A percentile compares a stretch with the other conserved stretches of the same genome.
Conservation (phyloP, 768 basidiomycete species). For the Rhizopogon vesiculosus region DNA sequence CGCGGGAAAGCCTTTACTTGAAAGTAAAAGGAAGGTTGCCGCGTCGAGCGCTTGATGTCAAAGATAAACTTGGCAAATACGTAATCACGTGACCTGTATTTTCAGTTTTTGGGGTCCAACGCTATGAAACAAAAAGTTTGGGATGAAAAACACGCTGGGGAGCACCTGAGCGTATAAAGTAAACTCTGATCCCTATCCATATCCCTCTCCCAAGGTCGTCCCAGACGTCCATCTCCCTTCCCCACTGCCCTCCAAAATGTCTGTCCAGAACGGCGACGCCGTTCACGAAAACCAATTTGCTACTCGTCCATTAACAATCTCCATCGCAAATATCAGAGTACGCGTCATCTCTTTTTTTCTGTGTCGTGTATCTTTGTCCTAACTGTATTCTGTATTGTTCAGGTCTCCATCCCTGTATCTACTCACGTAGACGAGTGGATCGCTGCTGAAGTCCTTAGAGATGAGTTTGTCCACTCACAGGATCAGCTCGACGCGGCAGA, state of each 20-base stretch:
- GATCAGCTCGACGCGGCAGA: slow-evolving; percentile 54
- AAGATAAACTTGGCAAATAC: not conserved
- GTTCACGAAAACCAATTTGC: slow-evolving; percentile 24
- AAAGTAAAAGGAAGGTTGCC: too few relatives aligned
- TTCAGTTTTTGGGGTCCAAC: not conserved
- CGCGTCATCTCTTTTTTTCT: slow-evolving; percentile 14
- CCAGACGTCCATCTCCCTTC: not conserved
- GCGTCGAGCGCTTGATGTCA: too few relatives aligned
- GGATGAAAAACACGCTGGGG: not conserved
- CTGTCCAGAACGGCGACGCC: slow-evolving; percentile 26
- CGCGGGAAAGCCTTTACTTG: too few relatives aligned
- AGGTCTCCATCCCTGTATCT: slow-evolving; percentile 88
- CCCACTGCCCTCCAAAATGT: slow-evolving; percentile 21
- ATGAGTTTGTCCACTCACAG: slow-evolving; percentile 76
- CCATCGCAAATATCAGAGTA: slow-evolving; percentile 30
- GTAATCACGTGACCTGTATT: not conserved
- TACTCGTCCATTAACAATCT: slow-evolving; percentile 32
- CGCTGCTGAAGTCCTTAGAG: slow-evolving; percentile 84
- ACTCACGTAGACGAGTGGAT: slow-evolving; percentile 85
- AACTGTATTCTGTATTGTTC: slow-evolving; percentile 4
- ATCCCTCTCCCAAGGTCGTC: not conserved
- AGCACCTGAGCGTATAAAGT: not conserved
- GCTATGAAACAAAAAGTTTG: slow-evolving; percentile 1
- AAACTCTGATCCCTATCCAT: not conserved
- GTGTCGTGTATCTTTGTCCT: slow-evolving; percentile 1